Conservation (phyloP, 257 asterid species). For the Coffea canephora region DNA sequence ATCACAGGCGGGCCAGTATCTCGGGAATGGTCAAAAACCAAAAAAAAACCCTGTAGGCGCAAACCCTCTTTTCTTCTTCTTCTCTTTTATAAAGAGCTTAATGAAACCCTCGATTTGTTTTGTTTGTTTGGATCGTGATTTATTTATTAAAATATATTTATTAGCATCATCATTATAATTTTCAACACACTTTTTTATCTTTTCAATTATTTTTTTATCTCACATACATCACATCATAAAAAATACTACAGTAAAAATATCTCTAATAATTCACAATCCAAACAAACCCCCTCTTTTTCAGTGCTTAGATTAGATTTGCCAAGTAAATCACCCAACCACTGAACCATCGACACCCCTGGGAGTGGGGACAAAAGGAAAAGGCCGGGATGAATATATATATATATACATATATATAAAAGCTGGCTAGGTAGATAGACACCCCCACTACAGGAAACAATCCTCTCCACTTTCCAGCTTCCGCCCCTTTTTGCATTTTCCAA, state of each 20-base stretch:
- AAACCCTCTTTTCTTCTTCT: no score
- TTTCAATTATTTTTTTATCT: no score
- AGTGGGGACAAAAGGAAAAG: not conserved
- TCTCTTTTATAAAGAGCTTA: no score
- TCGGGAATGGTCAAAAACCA: not conserved
- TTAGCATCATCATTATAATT: no score
- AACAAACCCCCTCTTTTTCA: constrained; percentile 14
- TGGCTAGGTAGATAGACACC: not conserved
- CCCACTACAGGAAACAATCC: not conserved
- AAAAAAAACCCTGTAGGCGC: no score
- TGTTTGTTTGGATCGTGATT: no score
- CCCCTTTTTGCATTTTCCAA: not conserved
- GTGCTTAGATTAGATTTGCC: not conserved
- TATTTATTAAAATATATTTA: no score
- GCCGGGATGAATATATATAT: not conserved
- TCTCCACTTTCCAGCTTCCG: not conserved
- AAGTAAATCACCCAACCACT: not conserved
- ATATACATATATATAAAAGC: not conserved
- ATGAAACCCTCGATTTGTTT: no score
- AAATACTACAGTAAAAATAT: no score
- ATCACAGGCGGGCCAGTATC: not conserved
- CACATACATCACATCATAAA: no score
- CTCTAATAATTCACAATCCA: no score
- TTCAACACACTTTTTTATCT: no score
- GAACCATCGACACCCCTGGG: not conserved